Base-by-base conservation (phyloP, 2,329 filamentous ascomycete species). In the Dendryphion nanum region DNA sequence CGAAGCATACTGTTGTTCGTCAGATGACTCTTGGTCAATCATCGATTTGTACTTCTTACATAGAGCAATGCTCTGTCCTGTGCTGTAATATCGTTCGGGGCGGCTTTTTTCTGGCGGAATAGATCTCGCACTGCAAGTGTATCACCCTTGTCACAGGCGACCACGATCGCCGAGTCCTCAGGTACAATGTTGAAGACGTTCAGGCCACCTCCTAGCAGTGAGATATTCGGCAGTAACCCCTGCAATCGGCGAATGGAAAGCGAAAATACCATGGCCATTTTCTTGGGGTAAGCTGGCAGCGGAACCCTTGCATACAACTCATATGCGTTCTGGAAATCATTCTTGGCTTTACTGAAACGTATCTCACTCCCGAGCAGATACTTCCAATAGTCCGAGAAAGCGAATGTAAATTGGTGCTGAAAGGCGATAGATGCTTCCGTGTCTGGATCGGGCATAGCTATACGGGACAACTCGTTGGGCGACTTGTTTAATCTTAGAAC, bases 101-200 rank as follows among this genome's bases (percentile, higher is more conserved):
- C n/a, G 14, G 40, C 40, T 13, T 33, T 36, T n/a, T 16, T 28
- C 15, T 32, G 19, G 2, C 13, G n/a, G 20, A 42, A 39, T 1
- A 42, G 17, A 10, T 28, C 32, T 3, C n/a, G 31, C 2, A 42
- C 36, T 7, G 40, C 32, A 19, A 39, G 12, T 15, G 30, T 7
- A 39, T 42, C 40, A 4, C 40, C 40, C 23, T 19, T 42, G 7
- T 30, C 26, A 18, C 40, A 42, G n/a, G 40, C 40, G 14, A 1
- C 10, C 2, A 42, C 33, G 13, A 39, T 39, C 3, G 38, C 32
- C 2, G 36, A 35, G 4, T 39, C 32, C 5, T n/a, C 20, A 3
- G 35, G 20, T 4, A 42, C 18, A 4, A 36, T 2, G 13, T 39
- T 42, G 24, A 26, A n/a, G 7, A 17, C 7, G 7, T 30, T 12